phyloP scores from a whole-genome alignment of 169 alveolate species.

The Plasmodium yoelii region DNA sequence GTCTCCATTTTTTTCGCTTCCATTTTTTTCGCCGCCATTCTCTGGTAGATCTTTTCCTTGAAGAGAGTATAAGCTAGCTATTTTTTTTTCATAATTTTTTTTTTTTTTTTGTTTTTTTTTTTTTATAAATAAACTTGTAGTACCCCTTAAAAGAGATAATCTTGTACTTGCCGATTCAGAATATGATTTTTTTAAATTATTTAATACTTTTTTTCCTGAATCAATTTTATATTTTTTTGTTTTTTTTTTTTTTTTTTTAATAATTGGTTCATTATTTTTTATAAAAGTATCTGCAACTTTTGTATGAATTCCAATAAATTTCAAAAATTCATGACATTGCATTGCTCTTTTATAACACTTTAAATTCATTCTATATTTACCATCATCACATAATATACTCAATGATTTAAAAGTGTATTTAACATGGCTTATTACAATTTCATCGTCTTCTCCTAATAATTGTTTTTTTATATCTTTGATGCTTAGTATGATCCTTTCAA shows the following conservation, averaged over 20 bases:
- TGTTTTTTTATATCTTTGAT: slow-evolving; percentile 68
- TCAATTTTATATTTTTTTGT: not conserved
- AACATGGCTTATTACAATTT: slow-evolving; percentile 47
- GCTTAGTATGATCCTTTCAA: slow-evolving; percentile 54
- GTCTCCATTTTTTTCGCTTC: too few species aligned
- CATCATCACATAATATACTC: slow-evolving; percentile 72
- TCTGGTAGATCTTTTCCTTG: too few species aligned
- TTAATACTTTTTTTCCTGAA: slow-evolving; percentile 7
- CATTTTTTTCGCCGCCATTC: too few species aligned
- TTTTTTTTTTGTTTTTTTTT: slow-evolving; percentile 5
- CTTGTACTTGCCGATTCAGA: slow-evolving; percentile 26
- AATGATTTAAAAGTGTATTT: slow-evolving; percentile 65
- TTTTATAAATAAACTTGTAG: slow-evolving; percentile 2
- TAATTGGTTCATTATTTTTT: slow-evolving; percentile 9
- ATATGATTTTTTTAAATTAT: slow-evolving; percentile 7
- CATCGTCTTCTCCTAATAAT: slow-evolving; percentile 71
- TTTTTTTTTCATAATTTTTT: not conserved
- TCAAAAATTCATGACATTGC: slow-evolving; percentile 53
- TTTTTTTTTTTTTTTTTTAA: slow-evolving; percentile 10
- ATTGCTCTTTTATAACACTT: slow-evolving; percentile 63
- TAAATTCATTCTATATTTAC: slow-evolving; percentile 55
- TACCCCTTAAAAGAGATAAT: slow-evolving; percentile 19
- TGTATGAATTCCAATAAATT: slow-evolving; percentile 41
- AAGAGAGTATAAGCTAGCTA: too few species aligned
- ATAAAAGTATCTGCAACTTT: slow-evolving; percentile 61